These are phyloP conservation scores for Nelumbo lutea DNA, from an alignment of 164 flowering plant species.

Conservation along the genomic window DNA sequence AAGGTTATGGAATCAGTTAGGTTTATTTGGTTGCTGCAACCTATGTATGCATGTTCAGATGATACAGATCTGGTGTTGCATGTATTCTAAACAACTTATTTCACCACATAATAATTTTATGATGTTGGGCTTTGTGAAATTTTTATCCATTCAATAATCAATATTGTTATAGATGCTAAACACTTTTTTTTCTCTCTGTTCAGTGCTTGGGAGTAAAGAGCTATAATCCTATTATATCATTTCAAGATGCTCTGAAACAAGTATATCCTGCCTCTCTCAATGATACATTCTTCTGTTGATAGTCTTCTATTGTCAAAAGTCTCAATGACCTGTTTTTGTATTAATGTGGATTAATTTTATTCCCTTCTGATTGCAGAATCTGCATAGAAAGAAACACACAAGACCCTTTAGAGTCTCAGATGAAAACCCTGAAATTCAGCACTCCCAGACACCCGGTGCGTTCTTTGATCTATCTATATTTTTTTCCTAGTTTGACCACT, in stretches of 20 bases:
- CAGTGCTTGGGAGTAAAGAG: conserved; percentile 34
- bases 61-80: neutral
- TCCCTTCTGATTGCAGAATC: conserved; percentile 25
- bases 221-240: conserved; percentile 25
- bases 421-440: conserved; percentile 21
- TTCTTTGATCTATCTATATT: neutral
- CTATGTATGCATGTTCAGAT: neutral
- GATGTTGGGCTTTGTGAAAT: neutral
- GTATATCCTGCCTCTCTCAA: conserved; percentile 10
- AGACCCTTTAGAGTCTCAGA: conserved; percentile 14
- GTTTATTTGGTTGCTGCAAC: no score
- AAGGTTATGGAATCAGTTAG: no score
- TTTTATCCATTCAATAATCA: neutral
- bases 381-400: conserved; percentile 16
- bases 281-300: neutral
- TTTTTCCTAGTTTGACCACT: neutral
- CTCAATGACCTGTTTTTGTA: neutral
- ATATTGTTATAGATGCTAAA: conserved; percentile 2
- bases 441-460: conserved; percentile 26
- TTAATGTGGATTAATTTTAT: neutral
- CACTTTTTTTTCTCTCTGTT: neutral
- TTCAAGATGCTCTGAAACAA: conserved; percentile 32
- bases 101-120: neutral
- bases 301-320: neutral
- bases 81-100: neutral